phyloP scores from a whole-genome alignment of 345 rosid genomes.

The Citropsis articulata region DNA sequence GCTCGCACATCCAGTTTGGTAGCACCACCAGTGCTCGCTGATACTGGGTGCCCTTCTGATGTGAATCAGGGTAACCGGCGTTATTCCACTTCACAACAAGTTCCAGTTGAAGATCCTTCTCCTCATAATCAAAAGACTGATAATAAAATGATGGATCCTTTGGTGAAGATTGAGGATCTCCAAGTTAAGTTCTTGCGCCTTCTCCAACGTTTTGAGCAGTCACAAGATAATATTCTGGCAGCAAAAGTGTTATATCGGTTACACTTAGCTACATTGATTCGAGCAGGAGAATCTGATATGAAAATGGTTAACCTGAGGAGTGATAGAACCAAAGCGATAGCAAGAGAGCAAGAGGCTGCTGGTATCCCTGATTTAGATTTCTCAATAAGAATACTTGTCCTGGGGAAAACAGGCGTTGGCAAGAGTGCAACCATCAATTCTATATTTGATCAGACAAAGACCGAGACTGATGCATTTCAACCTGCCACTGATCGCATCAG shows the following conservation, averaged over 20 bases:
- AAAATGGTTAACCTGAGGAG: constrained; percentile 47
- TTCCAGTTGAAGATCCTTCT: constrained; percentile 36
- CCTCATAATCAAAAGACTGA: constrained; percentile 19
- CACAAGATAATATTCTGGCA: constrained; percentile 60
- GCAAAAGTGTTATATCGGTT: constrained; percentile 80
- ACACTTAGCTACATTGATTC: constrained; percentile 70
- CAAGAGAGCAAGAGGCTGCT: constrained; percentile 70
- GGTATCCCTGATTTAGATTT: constrained; percentile 68
- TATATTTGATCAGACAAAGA: constrained; percentile 61
- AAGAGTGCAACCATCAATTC: constrained; percentile 98
- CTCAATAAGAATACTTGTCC: constrained; percentile 67
- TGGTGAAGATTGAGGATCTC: constrained; percentile 63
- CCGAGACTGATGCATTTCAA: constrained; percentile 70
- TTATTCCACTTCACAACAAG: constrained; percentile 36
- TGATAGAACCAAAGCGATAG: constrained; percentile 50
- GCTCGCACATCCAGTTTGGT: constrained; percentile 31
- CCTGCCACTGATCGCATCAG: constrained; percentile 63
- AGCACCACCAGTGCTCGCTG: constrained; percentile 33
- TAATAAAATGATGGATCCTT: constrained; percentile 40
- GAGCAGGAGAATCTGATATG: constrained; percentile 68
- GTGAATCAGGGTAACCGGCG: constrained; percentile 34
- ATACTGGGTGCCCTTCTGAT: constrained; percentile 39
- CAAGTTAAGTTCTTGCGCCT: constrained; percentile 69
- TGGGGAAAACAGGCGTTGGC: constrained; percentile 96
- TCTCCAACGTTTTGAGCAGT: constrained; percentile 57